Conservation (phyloP, 2,329 filamentous ascomycete genomes). For the Penicillium sp. region DNA sequence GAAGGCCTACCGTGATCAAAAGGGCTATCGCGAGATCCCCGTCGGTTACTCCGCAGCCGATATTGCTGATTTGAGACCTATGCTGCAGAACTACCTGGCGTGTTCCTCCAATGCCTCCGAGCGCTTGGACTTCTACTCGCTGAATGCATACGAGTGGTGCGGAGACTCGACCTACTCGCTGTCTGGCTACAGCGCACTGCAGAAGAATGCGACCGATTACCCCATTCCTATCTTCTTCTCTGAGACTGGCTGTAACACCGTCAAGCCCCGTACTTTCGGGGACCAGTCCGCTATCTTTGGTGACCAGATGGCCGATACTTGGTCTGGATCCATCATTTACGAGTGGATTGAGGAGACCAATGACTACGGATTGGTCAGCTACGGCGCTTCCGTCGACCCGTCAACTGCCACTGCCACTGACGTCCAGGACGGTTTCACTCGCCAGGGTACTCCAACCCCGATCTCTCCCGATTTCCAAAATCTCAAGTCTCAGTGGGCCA, state of each 20-base stretch:
- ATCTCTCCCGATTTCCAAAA: constrained; percentile 76
- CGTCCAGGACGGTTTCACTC: constrained; percentile 66
- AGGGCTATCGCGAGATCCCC: constrained; percentile 78
- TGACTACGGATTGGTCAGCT: constrained; percentile 77
- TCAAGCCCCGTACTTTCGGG: constrained; percentile 45
- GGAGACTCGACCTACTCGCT: constrained; percentile 56
- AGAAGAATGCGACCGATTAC: constrained; percentile 67
- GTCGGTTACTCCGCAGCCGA: constrained; percentile 87
- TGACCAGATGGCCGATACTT: constrained; percentile 66
- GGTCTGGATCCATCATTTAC: constrained; percentile 81
- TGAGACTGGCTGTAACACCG: constrained; percentile 77
- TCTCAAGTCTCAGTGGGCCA: constrained; percentile 74
- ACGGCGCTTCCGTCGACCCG: constrained; percentile 62
- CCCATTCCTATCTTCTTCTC: constrained; percentile 88
- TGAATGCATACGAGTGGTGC: constrained; percentile 87
- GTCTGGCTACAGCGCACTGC: constrained; percentile 70
- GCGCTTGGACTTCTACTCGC: constrained; percentile 76
- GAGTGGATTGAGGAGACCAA: constrained; percentile 89
- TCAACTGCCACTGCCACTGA: constrained; percentile 57
- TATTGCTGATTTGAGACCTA: constrained; percentile 68
- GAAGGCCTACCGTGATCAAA: constrained; percentile 75
- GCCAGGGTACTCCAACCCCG: constrained; percentile 72
- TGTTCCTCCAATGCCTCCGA: constrained; percentile 70
- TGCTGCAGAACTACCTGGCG: constrained; percentile 73
- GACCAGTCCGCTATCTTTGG: constrained; percentile 78